Conservation (phyloP, 352 stramenopile species). For the Pythium coloratum region DNA sequence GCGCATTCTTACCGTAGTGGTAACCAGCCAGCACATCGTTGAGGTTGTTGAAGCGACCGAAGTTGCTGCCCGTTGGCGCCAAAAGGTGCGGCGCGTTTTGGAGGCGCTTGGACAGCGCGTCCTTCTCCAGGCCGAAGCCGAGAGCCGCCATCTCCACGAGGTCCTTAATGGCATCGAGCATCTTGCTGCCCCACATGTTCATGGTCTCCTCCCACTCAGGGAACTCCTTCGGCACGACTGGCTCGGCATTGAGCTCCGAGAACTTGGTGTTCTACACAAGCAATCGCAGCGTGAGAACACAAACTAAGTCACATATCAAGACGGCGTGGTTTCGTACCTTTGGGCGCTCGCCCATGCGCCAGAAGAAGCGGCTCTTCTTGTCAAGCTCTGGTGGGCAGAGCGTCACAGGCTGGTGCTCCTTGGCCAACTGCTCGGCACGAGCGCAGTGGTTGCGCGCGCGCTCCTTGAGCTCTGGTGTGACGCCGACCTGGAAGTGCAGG, state of each 20-base stretch:
- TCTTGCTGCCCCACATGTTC: slow-evolving; percentile 92
- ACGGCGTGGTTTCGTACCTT: slow-evolving; percentile 7
- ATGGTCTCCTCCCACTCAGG: slow-evolving; percentile 88
- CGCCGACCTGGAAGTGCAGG: slow-evolving; percentile 88
- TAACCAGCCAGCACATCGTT: slow-evolving; percentile 91
- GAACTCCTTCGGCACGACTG: slow-evolving; percentile 84
- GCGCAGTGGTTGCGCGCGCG: slow-evolving; percentile 84
- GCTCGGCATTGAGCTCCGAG: slow-evolving; percentile 83
- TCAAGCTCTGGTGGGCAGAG: slow-evolving; percentile 89
- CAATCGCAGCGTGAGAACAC: slow-evolving; percentile 1
- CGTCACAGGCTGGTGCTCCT: slow-evolving; percentile 70
- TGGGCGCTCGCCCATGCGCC: slow-evolving; percentile 86
- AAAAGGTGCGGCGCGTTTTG: slow-evolving; percentile 87
- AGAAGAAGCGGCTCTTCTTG: slow-evolving; percentile 95
- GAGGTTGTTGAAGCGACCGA: slow-evolving; percentile 74
- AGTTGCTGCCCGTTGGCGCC: slow-evolving; percentile 89
- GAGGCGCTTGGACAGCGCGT: slow-evolving; percentile 78
- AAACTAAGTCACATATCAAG: not conserved
- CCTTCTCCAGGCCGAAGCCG: slow-evolving; percentile 82
- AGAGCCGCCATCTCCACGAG: slow-evolving; percentile 88
- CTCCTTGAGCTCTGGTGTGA: slow-evolving; percentile 88
- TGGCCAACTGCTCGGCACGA: slow-evolving; percentile 47
- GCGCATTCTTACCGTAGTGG: slow-evolving; percentile 63
- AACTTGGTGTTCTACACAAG: slow-evolving; percentile 64
- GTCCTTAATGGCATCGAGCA: slow-evolving; percentile 75